These are phyloP conservation scores for Amanita rubescens DNA, from an alignment of 768 basidiomycete genomes.

Conservation along the genomic window DNA sequence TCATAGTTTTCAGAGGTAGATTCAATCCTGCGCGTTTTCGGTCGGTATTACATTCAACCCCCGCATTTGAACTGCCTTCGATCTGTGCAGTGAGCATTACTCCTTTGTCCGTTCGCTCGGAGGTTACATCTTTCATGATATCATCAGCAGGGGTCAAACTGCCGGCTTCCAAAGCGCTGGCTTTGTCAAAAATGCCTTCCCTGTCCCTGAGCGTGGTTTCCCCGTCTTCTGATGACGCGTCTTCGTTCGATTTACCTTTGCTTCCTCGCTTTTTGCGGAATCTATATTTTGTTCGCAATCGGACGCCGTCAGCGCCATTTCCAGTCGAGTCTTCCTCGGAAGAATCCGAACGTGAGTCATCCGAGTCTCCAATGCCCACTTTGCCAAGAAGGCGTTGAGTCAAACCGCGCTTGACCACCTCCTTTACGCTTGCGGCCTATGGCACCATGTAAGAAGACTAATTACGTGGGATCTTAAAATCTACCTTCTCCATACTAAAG, in stretches of 20 bases:
- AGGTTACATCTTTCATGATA: not conserved
- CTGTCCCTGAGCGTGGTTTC: constrained; percentile 18
- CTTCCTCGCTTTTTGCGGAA: not conserved
- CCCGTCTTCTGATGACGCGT: constrained; percentile 17
- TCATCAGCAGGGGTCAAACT: not conserved
- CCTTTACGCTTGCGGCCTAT: constrained; percentile 73
- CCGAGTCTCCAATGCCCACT: constrained; percentile 61
- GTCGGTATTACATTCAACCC: constrained; percentile 20
- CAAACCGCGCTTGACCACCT: constrained; percentile 72
- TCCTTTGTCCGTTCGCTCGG: not conserved
- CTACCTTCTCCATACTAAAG: constrained; percentile 56
- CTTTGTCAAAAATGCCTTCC: constrained; percentile 10
- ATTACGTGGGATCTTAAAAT: not conserved
- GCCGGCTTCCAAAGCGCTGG: not conserved
- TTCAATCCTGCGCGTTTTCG: constrained; percentile 11
- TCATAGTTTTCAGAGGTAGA: constrained; percentile 31
- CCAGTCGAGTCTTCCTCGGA: constrained; percentile 28
- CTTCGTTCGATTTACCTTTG: not conserved
- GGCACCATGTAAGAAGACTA: not conserved
- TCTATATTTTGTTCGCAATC: constrained; percentile 7
- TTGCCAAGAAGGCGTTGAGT: constrained; percentile 71
- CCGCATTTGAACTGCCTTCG: not conserved
- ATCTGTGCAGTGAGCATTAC: not conserved
- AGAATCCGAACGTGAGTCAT: constrained; percentile 33
- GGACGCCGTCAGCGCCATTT: constrained; percentile 12